Conservation (phyloP, 2,329 filamentous ascomycete species). For the Talaromyces sp. region DNA sequence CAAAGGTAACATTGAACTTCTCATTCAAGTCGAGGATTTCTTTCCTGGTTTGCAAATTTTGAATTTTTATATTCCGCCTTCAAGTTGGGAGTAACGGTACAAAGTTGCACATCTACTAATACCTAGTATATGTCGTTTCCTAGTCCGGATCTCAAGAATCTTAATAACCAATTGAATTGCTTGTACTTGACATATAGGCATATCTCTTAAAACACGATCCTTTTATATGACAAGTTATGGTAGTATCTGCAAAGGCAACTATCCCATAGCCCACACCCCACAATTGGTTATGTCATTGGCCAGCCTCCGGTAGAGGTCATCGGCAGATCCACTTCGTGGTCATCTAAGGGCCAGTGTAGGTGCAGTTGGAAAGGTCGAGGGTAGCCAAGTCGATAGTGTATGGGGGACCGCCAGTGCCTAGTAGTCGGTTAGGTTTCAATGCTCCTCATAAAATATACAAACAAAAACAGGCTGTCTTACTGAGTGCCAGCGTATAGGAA, state of each 20-base stretch:
- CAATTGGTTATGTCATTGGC: neutral
- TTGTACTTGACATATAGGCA: neutral
- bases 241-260: neutral
- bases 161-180: conserved; percentile 6
- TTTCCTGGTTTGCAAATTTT: no score
- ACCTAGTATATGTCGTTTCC: no score
- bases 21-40: no score
- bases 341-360: conserved; percentile 7
- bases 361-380: conserved; percentile 17
- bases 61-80: no score
- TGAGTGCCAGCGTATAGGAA: conserved; percentile 14
- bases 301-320: neutral
- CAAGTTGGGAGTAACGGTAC: no score
- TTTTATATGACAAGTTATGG: conserved; percentile 2
- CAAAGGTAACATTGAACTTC: no score
- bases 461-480: conserved; percentile 1
- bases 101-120: no score
- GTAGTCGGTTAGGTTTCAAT: neutral
- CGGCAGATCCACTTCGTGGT: neutral
- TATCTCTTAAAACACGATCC: neutral
- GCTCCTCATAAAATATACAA: neutral
- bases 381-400: conserved; percentile 14
- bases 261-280: neutral
- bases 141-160: neutral
- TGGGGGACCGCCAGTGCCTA: conserved; percentile 11